Evolutionary conservation across 2,329 filamentous ascomycete genomes (phyloP), one percentile per base, ranked within the genome.

Genomic region (Colletotrichum agaves): DNA sequence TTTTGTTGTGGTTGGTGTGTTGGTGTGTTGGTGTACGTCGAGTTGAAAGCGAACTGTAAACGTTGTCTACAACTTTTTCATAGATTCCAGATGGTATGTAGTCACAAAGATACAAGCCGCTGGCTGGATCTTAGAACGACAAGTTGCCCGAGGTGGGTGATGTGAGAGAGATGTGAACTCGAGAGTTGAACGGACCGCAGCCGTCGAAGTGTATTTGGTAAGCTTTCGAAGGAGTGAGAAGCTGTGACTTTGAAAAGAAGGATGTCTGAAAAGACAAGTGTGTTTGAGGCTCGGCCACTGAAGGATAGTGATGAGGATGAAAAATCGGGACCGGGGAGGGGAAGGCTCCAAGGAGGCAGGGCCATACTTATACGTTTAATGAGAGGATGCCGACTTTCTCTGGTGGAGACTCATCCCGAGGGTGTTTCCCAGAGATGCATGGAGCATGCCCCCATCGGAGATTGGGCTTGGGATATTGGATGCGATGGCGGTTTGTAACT

Each of bases 201-300:
- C 64, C 64, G 64, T 59, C 53, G 35, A 53, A 37, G 13, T 11
- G 33, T 15, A 13, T 33, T 19, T 58, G 47, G 12, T 50, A 43
- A 43, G 63, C 63, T 70, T 70, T 63, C 62, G 56, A 71, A 71
- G 41, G 69, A 71, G 63, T 64, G 67, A 70, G 39, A 67, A 67
- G 67, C 58, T 63, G 19, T 33, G 35, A 47, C 39, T 61, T 15
- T 63, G 44, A 69, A 69, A 61, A 52, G 57, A 64, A 70, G 43
- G 46, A 46, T 69, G 69, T 70, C 69, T 66, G 58, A 56, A 63
- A 39, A 67, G 65, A 68, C 65, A 55, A 59, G 49, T 58, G 44
- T 60, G 53, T 61, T 46, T 47, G 53, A 69, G 61, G 62, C 62
- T 65, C 62, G 62, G 62, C 63, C 65, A 69, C 59, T 33, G 69